phyloP scores from a whole-genome alignment of 305 asterid species.

The Rubia occidens region DNA sequence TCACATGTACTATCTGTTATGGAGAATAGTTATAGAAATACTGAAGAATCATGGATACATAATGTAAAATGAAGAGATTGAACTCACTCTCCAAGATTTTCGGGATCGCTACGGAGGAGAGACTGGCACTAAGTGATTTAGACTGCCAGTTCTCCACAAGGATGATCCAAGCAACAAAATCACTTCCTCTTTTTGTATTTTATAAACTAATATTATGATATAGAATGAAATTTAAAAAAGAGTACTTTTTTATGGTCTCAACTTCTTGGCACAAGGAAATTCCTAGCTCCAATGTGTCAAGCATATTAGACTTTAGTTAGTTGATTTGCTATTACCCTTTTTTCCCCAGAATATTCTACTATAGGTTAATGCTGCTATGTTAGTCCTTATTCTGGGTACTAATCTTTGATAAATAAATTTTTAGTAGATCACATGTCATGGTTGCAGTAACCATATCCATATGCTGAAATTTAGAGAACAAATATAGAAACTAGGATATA shows the following conservation, averaged over 20 bases:
- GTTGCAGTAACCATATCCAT: too few relatives aligned
- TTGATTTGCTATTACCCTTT: too few relatives aligned
- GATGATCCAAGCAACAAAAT: constrained; percentile 37
- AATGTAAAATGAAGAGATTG: constrained; percentile 58
- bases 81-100: constrained; percentile 50
- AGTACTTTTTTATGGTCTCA: neutral
- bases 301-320: too few relatives aligned
- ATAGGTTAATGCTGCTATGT: too few relatives aligned
- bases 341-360: too few relatives aligned
- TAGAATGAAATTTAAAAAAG: neutral
- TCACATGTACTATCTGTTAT: constrained; percentile 64
- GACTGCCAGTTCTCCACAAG: constrained; percentile 32
- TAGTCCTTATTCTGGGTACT: too few relatives aligned
- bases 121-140: constrained; percentile 41
- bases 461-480: too few relatives aligned
- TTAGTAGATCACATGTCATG: too few relatives aligned
- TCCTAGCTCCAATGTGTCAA: too few relatives aligned
- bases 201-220: too few relatives aligned
- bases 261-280: neutral
- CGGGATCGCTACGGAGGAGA: constrained; percentile 42
- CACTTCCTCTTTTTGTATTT: neutral
- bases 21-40: constrained; percentile 75
- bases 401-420: too few relatives aligned
- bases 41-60: constrained; percentile 83
- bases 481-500: too few relatives aligned